Conservation (phyloP, 805 yeast species). For the Debaryomyces hansenii region DNA sequence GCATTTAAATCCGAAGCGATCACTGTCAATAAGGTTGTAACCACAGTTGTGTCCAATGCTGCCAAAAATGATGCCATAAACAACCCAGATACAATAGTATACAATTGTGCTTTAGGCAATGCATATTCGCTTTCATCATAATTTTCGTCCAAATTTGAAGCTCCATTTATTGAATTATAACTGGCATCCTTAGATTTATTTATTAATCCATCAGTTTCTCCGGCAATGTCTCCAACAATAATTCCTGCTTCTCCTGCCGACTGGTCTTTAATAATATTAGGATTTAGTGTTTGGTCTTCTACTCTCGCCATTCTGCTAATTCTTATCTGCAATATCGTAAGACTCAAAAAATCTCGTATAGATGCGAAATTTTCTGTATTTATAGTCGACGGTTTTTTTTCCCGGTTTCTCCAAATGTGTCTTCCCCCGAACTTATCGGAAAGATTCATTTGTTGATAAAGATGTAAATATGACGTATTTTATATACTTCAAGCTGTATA, state of each 20-base stretch:
- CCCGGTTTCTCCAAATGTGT: too few relatives aligned
- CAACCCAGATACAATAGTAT: slow-evolving; percentile 28
- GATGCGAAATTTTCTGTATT: too few relatives aligned
- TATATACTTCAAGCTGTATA: too few relatives aligned
- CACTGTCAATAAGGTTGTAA: slow-evolving; percentile 61
- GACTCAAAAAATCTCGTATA: too few relatives aligned
- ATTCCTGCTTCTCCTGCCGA: slow-evolving; percentile 33
- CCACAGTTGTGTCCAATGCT: slow-evolving; percentile 67
- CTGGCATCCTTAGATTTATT: slow-evolving; percentile 8
- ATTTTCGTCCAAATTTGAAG: not conserved
- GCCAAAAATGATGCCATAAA: slow-evolving; percentile 52
- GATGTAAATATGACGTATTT: too few relatives aligned
- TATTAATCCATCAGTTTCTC: slow-evolving; percentile 29
- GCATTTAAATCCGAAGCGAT: slow-evolving; percentile 71
- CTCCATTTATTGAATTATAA: slow-evolving; percentile 19
- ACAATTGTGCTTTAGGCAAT: slow-evolving; percentile 30
- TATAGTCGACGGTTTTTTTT: too few relatives aligned
- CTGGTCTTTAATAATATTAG: slow-evolving; percentile 25
- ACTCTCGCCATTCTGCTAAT: not conserved
- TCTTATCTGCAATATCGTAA: not conserved
- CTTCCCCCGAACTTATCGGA: too few relatives aligned
- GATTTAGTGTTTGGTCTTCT: slow-evolving; percentile 5
- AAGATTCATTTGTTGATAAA: too few relatives aligned
- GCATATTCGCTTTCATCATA: slow-evolving; percentile 16
- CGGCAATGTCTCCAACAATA: slow-evolving; percentile 36